phyloP scores from a whole-genome alignment of 2,329 filamentous ascomycete genomes.

The Ophiostoma himal-ulmi region DNA sequence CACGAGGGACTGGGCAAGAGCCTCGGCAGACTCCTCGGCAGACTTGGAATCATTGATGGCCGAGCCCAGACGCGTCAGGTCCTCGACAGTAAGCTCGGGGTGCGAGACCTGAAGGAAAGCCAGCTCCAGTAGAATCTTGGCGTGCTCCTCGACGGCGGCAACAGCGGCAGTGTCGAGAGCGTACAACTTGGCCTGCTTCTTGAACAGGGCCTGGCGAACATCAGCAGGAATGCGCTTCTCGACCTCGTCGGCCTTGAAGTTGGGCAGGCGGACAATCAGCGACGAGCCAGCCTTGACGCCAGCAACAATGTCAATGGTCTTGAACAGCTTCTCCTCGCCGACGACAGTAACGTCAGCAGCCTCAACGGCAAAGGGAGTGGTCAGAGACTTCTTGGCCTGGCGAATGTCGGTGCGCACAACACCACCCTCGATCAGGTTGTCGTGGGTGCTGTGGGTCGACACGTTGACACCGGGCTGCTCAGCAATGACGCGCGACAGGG shows the following conservation, averaged over 20 bases:
- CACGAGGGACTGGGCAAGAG: slow-evolving; percentile 63
- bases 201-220: slow-evolving; percentile 65
- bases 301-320: slow-evolving; percentile 67
- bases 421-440: slow-evolving; percentile 67
- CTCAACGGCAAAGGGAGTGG: slow-evolving; percentile 67
- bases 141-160: slow-evolving; percentile 61
- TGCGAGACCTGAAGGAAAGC: slow-evolving; percentile 76
- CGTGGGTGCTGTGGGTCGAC: slow-evolving; percentile 56
- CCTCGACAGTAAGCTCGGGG: slow-evolving; percentile 56
- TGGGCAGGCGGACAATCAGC: slow-evolving; percentile 68
- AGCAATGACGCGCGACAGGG: slow-evolving; percentile 56
- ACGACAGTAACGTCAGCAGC: slow-evolving; percentile 75
- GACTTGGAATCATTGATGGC: slow-evolving; percentile 47
- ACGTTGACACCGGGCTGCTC: slow-evolving; percentile 63
- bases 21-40: slow-evolving; percentile 50
- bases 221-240: slow-evolving; percentile 75
- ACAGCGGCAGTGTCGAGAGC: slow-evolving; percentile 67
- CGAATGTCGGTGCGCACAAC: slow-evolving; percentile 78
- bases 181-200: slow-evolving; percentile 65
- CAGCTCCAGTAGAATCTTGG: slow-evolving; percentile 65
- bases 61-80: slow-evolving; percentile 59
- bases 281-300: slow-evolving; percentile 65
- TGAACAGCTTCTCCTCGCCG: slow-evolving; percentile 71
- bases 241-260: slow-evolving; percentile 78
- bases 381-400: slow-evolving; percentile 64